Percentiles rank a stretch among this genome's conserved stretches.
Evolutionary conservation across 768 basidiomycete species (phyloP).

Genomic region (Gymnopilus dilepis): DNA sequence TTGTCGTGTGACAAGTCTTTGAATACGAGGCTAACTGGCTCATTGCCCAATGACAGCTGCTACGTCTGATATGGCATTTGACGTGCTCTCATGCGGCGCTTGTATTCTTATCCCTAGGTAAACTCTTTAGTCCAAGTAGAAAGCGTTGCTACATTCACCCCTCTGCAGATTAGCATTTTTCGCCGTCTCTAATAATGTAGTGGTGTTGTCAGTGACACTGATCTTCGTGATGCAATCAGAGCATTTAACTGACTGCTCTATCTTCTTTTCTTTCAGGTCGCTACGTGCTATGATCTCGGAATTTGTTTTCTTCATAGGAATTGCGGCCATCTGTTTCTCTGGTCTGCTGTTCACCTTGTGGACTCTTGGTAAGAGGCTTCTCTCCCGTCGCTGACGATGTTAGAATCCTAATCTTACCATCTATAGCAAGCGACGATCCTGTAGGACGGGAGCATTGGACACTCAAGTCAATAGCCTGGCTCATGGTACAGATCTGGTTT

Average conservation of each 20-base stretch:
- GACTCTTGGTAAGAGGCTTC: conserved; percentile 43
- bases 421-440: conserved; percentile 34
- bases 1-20: conserved; percentile 12
- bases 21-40: neutral
- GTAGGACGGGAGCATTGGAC: conserved; percentile 35
- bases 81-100: conserved; percentile 82
- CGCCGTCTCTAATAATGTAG: conserved; percentile 76
- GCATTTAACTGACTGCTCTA: neutral
- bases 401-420: conserved; percentile 1
- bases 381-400: no score
- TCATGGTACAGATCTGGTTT: conserved; percentile 90
- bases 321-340: conserved; percentile 82
- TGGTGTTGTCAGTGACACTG: conserved; percentile 64
- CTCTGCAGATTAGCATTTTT: conserved; percentile 73
- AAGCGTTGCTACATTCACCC: neutral
- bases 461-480: conserved; percentile 70
- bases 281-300: conserved; percentile 83
- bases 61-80: conserved; percentile 73
- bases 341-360: conserved; percentile 64
- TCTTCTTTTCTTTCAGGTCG: conserved; percentile 49
- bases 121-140: neutral
- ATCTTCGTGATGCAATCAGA: neutral
- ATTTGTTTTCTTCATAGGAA: conserved; percentile 79
- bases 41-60: conserved; percentile 35
- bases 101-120: conserved; percentile 87